These are phyloP conservation scores for Meira miltonrushii DNA, from an alignment of 1,284 basidiomycete species.

Conservation along the genomic window DNA sequence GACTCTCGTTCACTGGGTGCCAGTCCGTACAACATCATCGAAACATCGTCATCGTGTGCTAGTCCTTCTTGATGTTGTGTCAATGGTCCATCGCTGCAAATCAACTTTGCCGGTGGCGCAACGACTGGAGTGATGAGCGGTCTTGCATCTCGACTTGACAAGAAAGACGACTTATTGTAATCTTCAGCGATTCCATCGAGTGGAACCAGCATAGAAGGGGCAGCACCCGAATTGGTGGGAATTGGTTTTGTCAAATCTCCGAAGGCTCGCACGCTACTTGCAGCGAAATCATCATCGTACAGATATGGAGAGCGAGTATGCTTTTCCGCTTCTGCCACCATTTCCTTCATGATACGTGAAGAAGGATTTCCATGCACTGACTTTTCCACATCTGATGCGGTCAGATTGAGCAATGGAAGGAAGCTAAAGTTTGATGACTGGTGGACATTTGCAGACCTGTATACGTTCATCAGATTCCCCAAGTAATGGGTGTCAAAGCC, in stretches of 20 bases:
- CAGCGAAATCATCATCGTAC: slow-evolving; percentile 61
- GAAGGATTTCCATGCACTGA: slow-evolving; percentile 60
- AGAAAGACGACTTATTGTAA: slow-evolving; percentile 68
- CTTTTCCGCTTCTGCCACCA: slow-evolving; percentile 51
- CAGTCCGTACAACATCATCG: slow-evolving; percentile 77
- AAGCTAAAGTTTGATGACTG: slow-evolving; percentile 71
- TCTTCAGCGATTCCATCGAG: slow-evolving; percentile 63
- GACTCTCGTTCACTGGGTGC: slow-evolving; percentile 67
- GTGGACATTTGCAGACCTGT: slow-evolving; percentile 76
- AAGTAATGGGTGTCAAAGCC: slow-evolving; percentile 64
- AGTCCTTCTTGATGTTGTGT: slow-evolving; percentile 65
- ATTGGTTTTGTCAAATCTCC: slow-evolving; percentile 51
- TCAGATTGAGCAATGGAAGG: slow-evolving; percentile 64
- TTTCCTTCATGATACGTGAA: slow-evolving; percentile 57
- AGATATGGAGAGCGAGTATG: slow-evolving; percentile 23
- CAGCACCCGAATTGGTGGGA: slow-evolving; percentile 37
- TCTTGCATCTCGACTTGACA: slow-evolving; percentile 71
- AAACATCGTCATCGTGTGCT: slow-evolving; percentile 60
- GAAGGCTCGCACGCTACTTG: slow-evolving; percentile 52
- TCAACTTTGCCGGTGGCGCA: slow-evolving; percentile 73
- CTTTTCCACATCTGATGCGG: slow-evolving; percentile 63
- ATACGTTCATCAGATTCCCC: slow-evolving; percentile 78
- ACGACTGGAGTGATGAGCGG: slow-evolving; percentile 78
- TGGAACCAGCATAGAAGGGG: slow-evolving; percentile 47
- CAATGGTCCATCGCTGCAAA: slow-evolving; percentile 73